Percentiles rank a stretch among this genome's conserved stretches.
These are phyloP conservation scores for Agrocybe pediades DNA, from an alignment of 768 basidiomycete species.

Conservation along the genomic window DNA sequence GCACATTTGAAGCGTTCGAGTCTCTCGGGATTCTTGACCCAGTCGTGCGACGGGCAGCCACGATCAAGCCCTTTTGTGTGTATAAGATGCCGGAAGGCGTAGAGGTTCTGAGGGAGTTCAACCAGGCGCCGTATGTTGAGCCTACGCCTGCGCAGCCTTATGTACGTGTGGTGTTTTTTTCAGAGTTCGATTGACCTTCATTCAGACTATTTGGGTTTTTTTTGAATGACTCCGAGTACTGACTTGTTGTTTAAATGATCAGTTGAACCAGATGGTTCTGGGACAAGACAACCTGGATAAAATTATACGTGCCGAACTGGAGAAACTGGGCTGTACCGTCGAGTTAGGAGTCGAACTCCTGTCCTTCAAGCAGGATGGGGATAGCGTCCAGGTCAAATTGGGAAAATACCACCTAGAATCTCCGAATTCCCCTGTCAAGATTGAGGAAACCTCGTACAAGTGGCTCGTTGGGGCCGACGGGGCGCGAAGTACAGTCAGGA, in stretches of 20 bases:
- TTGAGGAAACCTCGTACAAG: conserved; percentile 28
- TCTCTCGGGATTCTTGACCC: conserved; percentile 37
- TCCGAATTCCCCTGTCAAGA: conserved; percentile 7
- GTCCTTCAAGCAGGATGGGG: conserved; percentile 39
- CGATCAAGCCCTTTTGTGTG: conserved; percentile 22
- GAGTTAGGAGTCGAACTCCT: conserved; percentile 45
- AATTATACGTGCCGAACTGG: conserved; percentile 32
- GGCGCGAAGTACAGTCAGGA: conserved; percentile 40
- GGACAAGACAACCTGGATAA: conserved; percentile 36
- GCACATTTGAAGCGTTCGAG: conserved; percentile 43
- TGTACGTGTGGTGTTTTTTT: conserved; percentile 20
- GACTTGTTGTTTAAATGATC: too few species aligned
- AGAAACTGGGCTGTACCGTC: conserved; percentile 30
- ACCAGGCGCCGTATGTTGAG: conserved; percentile 21
- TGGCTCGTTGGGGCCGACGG: conserved; percentile 48
- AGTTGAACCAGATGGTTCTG: conserved; percentile 15
- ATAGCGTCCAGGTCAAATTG: conserved; percentile 36
- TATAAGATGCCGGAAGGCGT: conserved; percentile 35
- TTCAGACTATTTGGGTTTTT: too few species aligned
- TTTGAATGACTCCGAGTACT: not conserved
- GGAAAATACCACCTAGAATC: conserved; percentile 12
- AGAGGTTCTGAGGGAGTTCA: conserved; percentile 27
- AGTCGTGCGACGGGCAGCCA: conserved; percentile 25
- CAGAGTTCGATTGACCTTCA: not conserved
- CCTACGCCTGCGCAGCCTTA: conserved; percentile 33